Base-by-base conservation (phyloP, 225 moss, liverwort and hornwort species). In the Pseudisothecium myosuroides region DNA sequence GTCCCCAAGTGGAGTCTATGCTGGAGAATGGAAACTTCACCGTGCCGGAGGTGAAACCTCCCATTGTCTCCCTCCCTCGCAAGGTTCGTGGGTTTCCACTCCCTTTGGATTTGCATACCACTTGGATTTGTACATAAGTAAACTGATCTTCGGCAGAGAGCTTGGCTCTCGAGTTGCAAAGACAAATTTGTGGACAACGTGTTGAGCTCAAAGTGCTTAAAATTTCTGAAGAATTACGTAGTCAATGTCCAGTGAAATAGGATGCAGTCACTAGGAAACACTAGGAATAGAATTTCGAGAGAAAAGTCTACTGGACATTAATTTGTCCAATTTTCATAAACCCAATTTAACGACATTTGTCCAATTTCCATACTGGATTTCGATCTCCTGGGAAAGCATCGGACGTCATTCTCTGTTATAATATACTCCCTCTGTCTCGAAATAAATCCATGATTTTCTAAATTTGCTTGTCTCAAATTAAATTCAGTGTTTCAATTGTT, bases 1-100 rank as follows among this genome's bases (percentile, higher is more conserved):
- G 93, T 49, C 91, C 88, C 43, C 92, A 92, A 6, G 90, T 83
- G 50, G 87, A 90, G 78, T 76, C 82, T 26, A 66, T 88, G 77
- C 77, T 89, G 62, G 90, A 93, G 61, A 87, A 73, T 65, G 85
- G 89, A 83, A 64, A 83, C 88, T 92, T 92, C 88, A 84, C 83
- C 83, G 52, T 75, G 80, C 92, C 91, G 10, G 86, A 72, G 76
- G 83, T 8, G 58, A 41, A 80, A 71, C 86, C 90, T 21, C 89
- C 91, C 68, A 77, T 17, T 2, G 89, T 81, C 84, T 89, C 89
- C 49, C 92, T 92, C 65, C 49, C 71, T 77, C 89, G 89, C 89
- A 92, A 92, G 91, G 92, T 92, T 17, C 37, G 86, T 54, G 50
- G 26, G 34, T 37, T 62, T 65, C 14, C 64, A 37, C 60, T 31